Conservation (phyloP, 768 basidiomycete species). For the Thelephora ganbajun region DNA sequence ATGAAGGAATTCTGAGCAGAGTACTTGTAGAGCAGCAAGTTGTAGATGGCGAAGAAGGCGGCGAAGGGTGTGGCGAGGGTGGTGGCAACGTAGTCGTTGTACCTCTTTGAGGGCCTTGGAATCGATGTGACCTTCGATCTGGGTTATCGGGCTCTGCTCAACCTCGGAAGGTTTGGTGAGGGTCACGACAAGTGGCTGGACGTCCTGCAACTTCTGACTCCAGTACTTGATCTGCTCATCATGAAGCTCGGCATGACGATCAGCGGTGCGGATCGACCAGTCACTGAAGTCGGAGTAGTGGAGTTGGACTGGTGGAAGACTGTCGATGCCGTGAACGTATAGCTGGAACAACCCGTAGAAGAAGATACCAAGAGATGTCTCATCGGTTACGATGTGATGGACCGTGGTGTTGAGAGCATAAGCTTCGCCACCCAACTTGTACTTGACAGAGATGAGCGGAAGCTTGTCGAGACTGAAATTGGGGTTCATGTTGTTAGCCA, state of each 20-base stretch:
- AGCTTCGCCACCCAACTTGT: constrained; percentile 10
- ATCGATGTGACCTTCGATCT: constrained; percentile 12
- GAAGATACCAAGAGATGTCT: constrained; percentile 17
- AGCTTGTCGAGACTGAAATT: constrained; percentile 15
- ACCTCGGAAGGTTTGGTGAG: constrained; percentile 11
- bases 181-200: constrained; percentile 4
- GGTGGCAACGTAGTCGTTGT: constrained; percentile 10
- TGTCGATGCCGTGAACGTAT: constrained; percentile 15
- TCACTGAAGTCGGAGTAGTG: constrained; percentile 1
- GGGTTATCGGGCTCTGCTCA: constrained; percentile 16
- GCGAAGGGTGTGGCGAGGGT: constrained; percentile 14
- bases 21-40: constrained; percentile 20
- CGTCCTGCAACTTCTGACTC: constrained; percentile 7
- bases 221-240: constrained; percentile 3
- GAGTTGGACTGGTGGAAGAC: constrained; percentile 12
- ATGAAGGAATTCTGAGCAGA: constrained; percentile 17
- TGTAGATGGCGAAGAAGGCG: constrained; percentile 19
- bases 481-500: constrained; percentile 10
- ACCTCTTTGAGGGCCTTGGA: constrained; percentile 9
- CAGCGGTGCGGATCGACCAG: constrained; percentile 16
- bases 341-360: constrained; percentile 17
- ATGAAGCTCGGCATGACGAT: constrained; percentile 15
- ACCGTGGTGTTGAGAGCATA: constrained; percentile 18
- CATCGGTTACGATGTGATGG: constrained; percentile 19
- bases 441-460: constrained; percentile 16